Conservation (phyloP, 78 protist species). For the Planoprotostelium fungivorum region DNA sequence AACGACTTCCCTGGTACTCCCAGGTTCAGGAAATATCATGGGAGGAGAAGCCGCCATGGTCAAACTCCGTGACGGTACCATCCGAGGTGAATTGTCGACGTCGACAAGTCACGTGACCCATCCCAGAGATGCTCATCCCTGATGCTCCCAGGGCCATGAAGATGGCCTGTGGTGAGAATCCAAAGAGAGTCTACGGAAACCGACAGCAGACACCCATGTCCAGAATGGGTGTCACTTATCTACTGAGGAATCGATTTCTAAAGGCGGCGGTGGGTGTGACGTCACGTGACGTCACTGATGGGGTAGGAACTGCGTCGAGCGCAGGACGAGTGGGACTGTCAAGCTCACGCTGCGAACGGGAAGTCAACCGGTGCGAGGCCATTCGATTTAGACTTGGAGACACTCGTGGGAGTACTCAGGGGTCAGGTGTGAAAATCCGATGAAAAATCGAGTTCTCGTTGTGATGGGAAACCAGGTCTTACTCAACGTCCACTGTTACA, state of each 20-base stretch:
- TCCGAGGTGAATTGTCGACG: background rate
- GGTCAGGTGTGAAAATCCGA: background rate
- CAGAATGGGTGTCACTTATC: conserved; percentile 8
- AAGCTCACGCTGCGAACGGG: background rate
- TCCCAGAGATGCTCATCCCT: background rate
- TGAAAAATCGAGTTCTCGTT: conserved; percentile 2
- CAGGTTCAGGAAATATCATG: conserved; percentile 18
- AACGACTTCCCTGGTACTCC: conserved; percentile 8
- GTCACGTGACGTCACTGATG: background rate
- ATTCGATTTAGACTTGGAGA: background rate
- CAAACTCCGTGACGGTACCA: background rate
- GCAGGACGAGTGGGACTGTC: background rate
- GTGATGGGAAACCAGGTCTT: background rate
- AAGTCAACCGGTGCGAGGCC: background rate
- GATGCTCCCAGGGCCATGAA: conserved; percentile 8
- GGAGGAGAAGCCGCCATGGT: conserved; percentile 10
- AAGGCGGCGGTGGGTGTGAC: background rate
- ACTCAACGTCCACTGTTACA: conserved; percentile 3
- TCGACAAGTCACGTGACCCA: background rate
- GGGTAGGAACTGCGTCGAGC: background rate
- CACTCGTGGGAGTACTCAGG: background rate
- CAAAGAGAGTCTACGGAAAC: conserved; percentile 11
- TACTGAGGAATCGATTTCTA: background rate
- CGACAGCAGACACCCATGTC: background rate
- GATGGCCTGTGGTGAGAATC: conserved; percentile 31